Conservation (phyloP, 2,329 filamentous ascomycete genomes). For the Pseudocercospora ulei region DNA sequence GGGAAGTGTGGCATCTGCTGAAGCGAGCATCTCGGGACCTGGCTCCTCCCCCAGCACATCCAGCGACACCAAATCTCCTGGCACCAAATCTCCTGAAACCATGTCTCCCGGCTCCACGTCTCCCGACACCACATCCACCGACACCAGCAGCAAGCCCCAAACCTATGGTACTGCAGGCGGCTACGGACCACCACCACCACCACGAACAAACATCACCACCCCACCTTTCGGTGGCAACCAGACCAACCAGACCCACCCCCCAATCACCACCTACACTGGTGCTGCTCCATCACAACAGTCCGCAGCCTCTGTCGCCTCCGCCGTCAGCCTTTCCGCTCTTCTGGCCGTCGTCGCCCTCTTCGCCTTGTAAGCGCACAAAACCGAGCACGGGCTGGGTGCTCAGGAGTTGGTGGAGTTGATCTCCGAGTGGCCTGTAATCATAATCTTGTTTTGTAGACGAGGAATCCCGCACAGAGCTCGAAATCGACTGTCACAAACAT, state of each 20-base stretch:
- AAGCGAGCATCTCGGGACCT: neutral
- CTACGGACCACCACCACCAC: neutral
- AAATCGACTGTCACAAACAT: no score
- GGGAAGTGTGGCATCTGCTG: constrained; percentile 6
- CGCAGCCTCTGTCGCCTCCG: constrained; percentile 1
- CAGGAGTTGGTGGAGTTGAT: no score
- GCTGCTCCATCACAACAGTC: constrained; percentile 1
- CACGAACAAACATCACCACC: constrained; percentile 3
- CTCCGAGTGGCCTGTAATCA: no score
- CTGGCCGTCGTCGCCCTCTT: neutral
- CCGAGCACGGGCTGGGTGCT: no score
- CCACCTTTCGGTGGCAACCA: constrained; percentile 1
- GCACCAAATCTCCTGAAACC: no score
- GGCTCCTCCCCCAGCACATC: constrained; percentile 4
- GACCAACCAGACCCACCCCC: constrained; percentile 6
- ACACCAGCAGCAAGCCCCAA: neutral
- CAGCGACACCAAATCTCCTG: neutral
- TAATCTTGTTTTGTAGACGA: no score
- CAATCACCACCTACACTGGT: constrained; percentile 7
- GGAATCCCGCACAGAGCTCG: no score
- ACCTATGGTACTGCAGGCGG: constrained; percentile 5
- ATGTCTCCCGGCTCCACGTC: no score
- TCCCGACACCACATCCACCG: no score
- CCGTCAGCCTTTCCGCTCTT: constrained; percentile 3
- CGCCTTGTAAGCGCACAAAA: no score